Evolutionary conservation across 2,329 filamentous ascomycete genomes (phyloP).

Genomic region (Scortechinia acanthostroma): DNA sequence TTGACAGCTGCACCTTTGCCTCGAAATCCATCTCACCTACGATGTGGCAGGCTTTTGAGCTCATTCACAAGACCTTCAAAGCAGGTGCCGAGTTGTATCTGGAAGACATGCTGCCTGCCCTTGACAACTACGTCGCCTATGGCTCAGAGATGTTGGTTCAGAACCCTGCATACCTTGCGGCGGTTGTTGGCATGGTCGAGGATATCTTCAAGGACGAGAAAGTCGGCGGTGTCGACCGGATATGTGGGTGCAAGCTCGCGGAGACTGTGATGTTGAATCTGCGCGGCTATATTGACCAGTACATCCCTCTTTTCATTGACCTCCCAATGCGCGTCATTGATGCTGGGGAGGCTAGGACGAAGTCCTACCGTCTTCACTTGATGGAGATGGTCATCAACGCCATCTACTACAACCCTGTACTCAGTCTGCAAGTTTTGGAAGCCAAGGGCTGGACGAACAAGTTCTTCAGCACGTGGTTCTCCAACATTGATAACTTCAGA

Average conservation of each 20-base stretch:
- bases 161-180: constrained; percentile 79
- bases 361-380: constrained; percentile 88
- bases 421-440: constrained; percentile 84
- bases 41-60: constrained; percentile 98
- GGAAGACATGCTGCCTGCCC: constrained; percentile 94
- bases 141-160: constrained; percentile 74
- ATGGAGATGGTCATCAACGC: constrained; percentile 99
- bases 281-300: constrained; percentile 78
- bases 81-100: constrained; percentile 93
- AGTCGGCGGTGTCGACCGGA: constrained; percentile 85
- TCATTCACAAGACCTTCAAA: constrained; percentile 96
- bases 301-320: constrained; percentile 79
- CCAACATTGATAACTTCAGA: constrained; percentile 85
- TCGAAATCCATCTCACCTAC: constrained; percentile 90
- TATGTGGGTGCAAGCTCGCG: constrained; percentile 94
- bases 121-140: constrained; percentile 97
- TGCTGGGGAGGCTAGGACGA: constrained; percentile 73
- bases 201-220: constrained; percentile 92
- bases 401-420: constrained; percentile 89
- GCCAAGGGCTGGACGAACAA: constrained; percentile 91
- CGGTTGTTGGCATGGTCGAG: constrained; percentile 85
- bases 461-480: constrained; percentile 98
- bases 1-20: constrained; percentile 97
- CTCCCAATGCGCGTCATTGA: constrained; percentile 80
- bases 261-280: constrained; percentile 97